Percentiles rank a stretch among this genome's conserved stretches.
These are phyloP conservation scores for Ramalina peruviana DNA, from an alignment of 495 filamentous ascomycete species.

Conservation along the genomic window DNA sequence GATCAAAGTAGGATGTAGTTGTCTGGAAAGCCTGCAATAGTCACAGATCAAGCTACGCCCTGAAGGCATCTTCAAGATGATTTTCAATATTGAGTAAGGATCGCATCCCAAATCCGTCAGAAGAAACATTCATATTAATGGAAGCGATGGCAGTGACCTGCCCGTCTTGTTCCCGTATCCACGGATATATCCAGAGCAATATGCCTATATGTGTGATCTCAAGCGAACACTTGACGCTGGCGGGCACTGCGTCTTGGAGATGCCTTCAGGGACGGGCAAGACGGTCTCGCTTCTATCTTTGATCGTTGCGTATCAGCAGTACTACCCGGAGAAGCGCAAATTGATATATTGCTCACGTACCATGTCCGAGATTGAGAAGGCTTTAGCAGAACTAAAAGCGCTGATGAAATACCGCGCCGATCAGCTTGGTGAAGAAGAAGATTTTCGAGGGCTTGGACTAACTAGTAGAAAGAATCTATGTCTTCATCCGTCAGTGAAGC, in stretches of 20 bases:
- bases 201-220: constrained; percentile 98
- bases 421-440: constrained; percentile 75
- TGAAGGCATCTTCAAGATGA: constrained; percentile 42
- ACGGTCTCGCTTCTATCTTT: constrained; percentile 89
- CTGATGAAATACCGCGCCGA: constrained; percentile 89
- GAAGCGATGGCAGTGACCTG: constrained; percentile 49
- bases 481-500: constrained; percentile 85
- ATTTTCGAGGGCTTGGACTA: constrained; percentile 81
- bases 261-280: constrained; percentile 99
- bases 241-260: constrained; percentile 96
- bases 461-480: constrained; percentile 97
- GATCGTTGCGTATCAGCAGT: constrained; percentile 91
- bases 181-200: constrained; percentile 93
- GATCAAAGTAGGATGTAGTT: too few species aligned
- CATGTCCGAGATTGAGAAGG: constrained; percentile 94
- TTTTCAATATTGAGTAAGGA: constrained; percentile 84
- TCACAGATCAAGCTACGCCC: too few species aligned
- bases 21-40: too few species aligned
- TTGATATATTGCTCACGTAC: constrained; percentile 98
- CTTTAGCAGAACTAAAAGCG: constrained; percentile 75
- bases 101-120: background rate
- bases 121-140: constrained; percentile 5
- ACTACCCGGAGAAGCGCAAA: constrained; percentile 80
- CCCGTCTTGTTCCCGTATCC: constrained; percentile 95
- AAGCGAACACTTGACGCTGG: constrained; percentile 91